Evolutionary conservation across 1,139 yeast species (phyloP).

Genomic region (Geotrichum candidum): DNA sequence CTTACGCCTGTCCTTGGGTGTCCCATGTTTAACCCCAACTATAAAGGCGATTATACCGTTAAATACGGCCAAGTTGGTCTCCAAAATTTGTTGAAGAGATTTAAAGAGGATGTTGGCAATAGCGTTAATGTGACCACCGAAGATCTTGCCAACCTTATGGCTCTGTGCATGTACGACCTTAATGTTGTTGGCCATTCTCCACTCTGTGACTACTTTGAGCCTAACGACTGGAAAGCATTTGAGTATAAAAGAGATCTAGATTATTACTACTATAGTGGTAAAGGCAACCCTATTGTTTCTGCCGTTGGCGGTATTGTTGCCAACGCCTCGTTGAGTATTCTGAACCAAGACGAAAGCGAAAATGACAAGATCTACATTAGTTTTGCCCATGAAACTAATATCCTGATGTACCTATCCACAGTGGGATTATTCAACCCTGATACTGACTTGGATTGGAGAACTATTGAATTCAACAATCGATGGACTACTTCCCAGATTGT

Average conservation of each 20-base stretch:
- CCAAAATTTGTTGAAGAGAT: constrained; percentile 36
- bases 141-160: constrained; percentile 44
- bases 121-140: constrained; percentile 29
- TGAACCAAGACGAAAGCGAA: constrained; percentile 32
- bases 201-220: constrained; percentile 49
- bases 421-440: constrained; percentile 45
- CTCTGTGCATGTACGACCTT: constrained; percentile 53
- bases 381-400: constrained; percentile 57
- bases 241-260: constrained; percentile 44
- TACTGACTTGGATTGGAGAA: constrained; percentile 33
- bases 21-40: constrained; percentile 19
- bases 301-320: constrained; percentile 47
- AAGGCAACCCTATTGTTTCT: constrained; percentile 44
- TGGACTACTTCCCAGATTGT: constrained; percentile 44
- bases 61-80: constrained; percentile 26
- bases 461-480: constrained; percentile 40
- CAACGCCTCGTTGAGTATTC: constrained; percentile 45
- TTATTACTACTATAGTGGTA: constrained; percentile 49
- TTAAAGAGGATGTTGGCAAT: constrained; percentile 29
- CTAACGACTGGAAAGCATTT: constrained; percentile 48
- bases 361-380: constrained; percentile 38
- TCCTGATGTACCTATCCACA: constrained; percentile 46
- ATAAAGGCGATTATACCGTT: background rate
- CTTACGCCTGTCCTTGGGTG: constrained; percentile 33
- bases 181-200: constrained; percentile 50